Base-by-base conservation (phyloP, 768 basidiomycete species). In the Scleroderma citrinum region DNA sequence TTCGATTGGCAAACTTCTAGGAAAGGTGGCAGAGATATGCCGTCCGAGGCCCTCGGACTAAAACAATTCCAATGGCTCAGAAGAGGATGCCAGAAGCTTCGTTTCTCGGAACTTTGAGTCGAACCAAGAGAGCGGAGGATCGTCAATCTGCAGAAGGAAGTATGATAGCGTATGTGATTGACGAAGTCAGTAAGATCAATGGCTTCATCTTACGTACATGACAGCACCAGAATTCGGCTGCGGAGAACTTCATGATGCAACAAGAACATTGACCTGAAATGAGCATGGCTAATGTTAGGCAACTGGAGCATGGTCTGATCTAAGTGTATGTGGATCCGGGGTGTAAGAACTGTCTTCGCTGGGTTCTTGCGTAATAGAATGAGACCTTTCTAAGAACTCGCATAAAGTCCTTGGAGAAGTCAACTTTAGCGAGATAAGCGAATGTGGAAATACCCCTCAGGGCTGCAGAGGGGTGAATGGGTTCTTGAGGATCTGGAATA, bases 401-500 rank as follows among this genome's bases (percentile, higher is more conserved):
- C 73, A 99, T 77, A 40, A 99, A 98, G 98, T 29, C 26, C 26
- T 29, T 29, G 26, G 26, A 8, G 71, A 99, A 98, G 66, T 99
- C 94, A 57, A 98, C 80, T 68, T 95, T 98, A 66, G 98, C 92
- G 51, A 97, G 80, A 65, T 98, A 95, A 1, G 95, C 87, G 61
- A 90, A 98, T 70, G 82, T 85, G 3, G 93, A 83, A 59, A 98
- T 13, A 87, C 52, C 96, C 59, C 87, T 84, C 55, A 99, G 75
- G 37, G 93, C 94, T 34, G 87, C 80, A 29, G 8, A 23, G 92
- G 83, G 82, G 20, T 72, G 74, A 11, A 88, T 29, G 26, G 83
- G 64, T 82, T 83, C 70, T 98, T 98, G 57, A 99, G 75, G 97
- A 87, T 54, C 87, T 85, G 71, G 98, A 98, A 72, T 99, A 99